A percentile compares a stretch with the other conserved stretches of the same genome.
phyloP scores from a whole-genome alignment of 2,329 filamentous ascomycete genomes.

The Daldinia sp. region DNA sequence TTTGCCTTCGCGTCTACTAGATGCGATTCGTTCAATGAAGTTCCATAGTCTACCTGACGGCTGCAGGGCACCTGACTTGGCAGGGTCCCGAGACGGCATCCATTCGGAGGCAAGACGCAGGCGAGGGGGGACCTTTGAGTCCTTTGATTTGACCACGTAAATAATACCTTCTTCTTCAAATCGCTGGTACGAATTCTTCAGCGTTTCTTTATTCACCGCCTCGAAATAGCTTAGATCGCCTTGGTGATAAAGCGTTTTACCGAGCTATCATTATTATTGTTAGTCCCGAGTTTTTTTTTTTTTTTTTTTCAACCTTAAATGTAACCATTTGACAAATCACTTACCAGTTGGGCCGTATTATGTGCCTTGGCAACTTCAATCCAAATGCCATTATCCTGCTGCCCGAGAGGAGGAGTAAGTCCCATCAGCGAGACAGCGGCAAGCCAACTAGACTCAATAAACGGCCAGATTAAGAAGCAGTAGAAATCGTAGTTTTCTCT shows the following conservation, averaged over 20 bases:
- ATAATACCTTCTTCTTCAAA: slow-evolving; percentile 94
- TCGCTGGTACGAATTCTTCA: slow-evolving; percentile 90
- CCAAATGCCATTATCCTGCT: slow-evolving; percentile 75
- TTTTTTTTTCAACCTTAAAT: neutral
- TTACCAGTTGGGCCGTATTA: slow-evolving; percentile 81
- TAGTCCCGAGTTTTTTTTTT: slow-evolving; percentile 29
- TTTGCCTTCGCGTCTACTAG: slow-evolving; percentile 89
- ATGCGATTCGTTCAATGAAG: slow-evolving; percentile 89
- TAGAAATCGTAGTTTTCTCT: slow-evolving; percentile 98
- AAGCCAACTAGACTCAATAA: slow-evolving; percentile 94
- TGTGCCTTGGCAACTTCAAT: slow-evolving; percentile 83
- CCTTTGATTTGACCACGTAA: slow-evolving; percentile 76
- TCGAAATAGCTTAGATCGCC: slow-evolving; percentile 98
- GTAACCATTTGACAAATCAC: slow-evolving; percentile 45
- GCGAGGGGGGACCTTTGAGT: slow-evolving; percentile 69
- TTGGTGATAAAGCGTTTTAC: slow-evolving; percentile 97
- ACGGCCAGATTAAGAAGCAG: slow-evolving; percentile 98
- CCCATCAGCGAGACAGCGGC: slow-evolving; percentile 90
- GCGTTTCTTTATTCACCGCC: slow-evolving; percentile 96
- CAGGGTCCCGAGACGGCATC: slow-evolving; percentile 74
- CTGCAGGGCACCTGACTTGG: slow-evolving; percentile 68
- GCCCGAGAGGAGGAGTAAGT: slow-evolving; percentile 75
- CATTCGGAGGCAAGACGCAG: slow-evolving; percentile 80
- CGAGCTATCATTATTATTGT: slow-evolving; percentile 67
- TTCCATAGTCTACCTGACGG: slow-evolving; percentile 87